Evolutionary conservation across 768 basidiomycete species (phyloP), one percentile per base, ranked within the genome.

Genomic region (Filobasidium floriforme): DNA sequence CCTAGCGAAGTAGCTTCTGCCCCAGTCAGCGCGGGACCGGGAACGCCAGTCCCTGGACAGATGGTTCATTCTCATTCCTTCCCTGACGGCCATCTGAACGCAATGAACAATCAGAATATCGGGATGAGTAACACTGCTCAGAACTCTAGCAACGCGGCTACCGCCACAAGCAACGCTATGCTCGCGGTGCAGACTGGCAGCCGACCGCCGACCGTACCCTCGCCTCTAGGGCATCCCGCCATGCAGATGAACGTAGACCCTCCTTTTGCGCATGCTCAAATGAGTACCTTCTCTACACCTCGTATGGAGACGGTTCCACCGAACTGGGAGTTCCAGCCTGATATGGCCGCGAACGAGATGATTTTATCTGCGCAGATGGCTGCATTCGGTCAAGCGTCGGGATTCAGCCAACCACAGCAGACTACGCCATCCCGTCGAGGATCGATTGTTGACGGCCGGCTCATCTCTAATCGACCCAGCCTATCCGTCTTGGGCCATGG

Each of bases 31-130:
- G 60, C 59, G 15, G 59, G 51, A 41, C 32, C 59, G 24, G 64
- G 51, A 43, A 59, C 46, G 4, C 28, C 62, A 59, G 59, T 61
- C 28, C 70, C 77, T 28, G 76, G 76, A 2, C 72, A 75, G 28
- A 63, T 79, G 26, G 65, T 76, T 4, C 77, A 78, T 66, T 75
- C 77, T 3, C 79, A 80, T 61, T 79, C 77, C 9, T 80, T 74
- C 67, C 79, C 79, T 3, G 76, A 76, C 29, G 75, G 73, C 37
- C 64, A 49, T 15, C 44, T 65, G 59, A 44, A 44, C 43, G 49
- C 64, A 10, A 59, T 65, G 55, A 29, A 43, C 7, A 65, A 43
- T 19, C 43, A 59, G 26, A 29, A 19, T 14, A 41, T 49, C 29
- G 44, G 41, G 7, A 40, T 65, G 62, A 22, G 52, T 26, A 60